Percentiles rank a stretch among this genome's conserved stretches.
Evolutionary conservation across 306 rosid species (phyloP).

Genomic region (Hippophae rhamnoides): DNA sequence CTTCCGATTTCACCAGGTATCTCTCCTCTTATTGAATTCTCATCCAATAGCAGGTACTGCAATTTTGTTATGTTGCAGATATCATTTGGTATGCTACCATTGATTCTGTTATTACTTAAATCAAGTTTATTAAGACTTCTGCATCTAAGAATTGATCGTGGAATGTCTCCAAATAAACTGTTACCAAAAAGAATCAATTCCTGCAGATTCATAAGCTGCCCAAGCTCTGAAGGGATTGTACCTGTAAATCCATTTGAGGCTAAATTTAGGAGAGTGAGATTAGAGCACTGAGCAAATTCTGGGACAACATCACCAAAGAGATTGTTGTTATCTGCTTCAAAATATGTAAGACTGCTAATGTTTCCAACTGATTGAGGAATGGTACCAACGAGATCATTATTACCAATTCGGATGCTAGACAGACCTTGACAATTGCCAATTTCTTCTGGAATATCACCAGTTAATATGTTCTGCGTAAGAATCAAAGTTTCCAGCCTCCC

Average conservation of each 20-base stretch:
- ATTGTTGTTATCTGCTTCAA: conserved; percentile 81
- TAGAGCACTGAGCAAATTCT: conserved; percentile 63
- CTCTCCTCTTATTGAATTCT: conserved; percentile 84
- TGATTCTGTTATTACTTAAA: conserved; percentile 80
- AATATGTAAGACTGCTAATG: conserved; percentile 87
- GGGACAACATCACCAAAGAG: conserved; percentile 69
- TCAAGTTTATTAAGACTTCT: conserved; percentile 91
- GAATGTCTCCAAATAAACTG: conserved; percentile 71
- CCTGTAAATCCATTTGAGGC: conserved; percentile 90
- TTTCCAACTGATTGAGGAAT: conserved; percentile 57
- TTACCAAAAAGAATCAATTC: conserved; percentile 86
- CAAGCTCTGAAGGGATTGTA: conserved; percentile 61
- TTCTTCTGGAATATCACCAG: conserved; percentile 39
- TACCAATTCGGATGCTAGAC: conserved; percentile 42
- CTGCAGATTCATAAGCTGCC: conserved; percentile 80
- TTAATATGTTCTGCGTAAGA: conserved; percentile 68
- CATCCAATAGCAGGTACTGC: conserved; percentile 78
- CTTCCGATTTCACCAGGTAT: conserved; percentile 87
- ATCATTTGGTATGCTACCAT: conserved; percentile 77
- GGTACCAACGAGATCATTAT: conserved; percentile 36
- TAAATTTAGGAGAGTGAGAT: conserved; percentile 84
- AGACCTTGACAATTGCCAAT: conserved; percentile 44
- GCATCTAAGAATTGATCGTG: conserved; percentile 61
- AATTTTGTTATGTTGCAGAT: conserved; percentile 74
- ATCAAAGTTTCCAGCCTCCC: conserved; percentile 81